phyloP scores from a whole-genome alignment of 768 basidiomycete species.

The Boletus pseudo-olivaceus region DNA sequence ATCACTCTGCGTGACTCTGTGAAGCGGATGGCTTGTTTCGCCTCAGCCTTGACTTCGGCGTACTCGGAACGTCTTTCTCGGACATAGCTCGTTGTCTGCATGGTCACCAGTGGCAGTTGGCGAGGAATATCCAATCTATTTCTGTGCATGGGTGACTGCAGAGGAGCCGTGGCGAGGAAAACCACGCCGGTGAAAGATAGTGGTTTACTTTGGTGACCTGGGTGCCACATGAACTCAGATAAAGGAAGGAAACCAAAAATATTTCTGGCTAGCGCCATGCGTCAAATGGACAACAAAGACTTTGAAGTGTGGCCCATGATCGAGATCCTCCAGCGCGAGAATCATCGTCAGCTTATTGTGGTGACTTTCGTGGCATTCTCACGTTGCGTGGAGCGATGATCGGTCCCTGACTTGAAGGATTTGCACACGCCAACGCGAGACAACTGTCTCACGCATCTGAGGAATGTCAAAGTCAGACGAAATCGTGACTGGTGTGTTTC shows the following conservation, averaged over 20 bases:
- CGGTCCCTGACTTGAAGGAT: not conserved
- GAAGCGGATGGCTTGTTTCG: too few species aligned
- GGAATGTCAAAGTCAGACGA: not conserved
- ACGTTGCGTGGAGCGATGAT: not conserved
- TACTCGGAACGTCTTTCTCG: not conserved
- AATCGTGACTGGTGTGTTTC: not conserved
- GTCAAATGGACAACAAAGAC: not conserved
- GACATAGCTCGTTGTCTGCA: not conserved
- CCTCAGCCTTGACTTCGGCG: not conserved
- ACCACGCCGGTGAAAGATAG: too few species aligned
- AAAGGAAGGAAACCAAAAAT: not conserved
- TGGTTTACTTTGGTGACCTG: not conserved
- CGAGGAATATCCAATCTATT: not conserved
- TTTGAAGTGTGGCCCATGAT: too few species aligned
- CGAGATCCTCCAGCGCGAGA: not conserved
- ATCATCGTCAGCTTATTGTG: not conserved
- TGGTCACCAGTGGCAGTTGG: not conserved
- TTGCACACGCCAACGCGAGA: not conserved
- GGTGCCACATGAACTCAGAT: not conserved
- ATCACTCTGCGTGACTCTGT: not conserved
- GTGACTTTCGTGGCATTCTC: not conserved
- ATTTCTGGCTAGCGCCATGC: not conserved
- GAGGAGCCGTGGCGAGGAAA: too few species aligned
- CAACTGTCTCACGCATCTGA: not conserved
- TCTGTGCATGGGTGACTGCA: too few species aligned